Evolutionary conservation across 768 basidiomycete genomes (phyloP).

Genomic region (Royoungia palumana): DNA sequence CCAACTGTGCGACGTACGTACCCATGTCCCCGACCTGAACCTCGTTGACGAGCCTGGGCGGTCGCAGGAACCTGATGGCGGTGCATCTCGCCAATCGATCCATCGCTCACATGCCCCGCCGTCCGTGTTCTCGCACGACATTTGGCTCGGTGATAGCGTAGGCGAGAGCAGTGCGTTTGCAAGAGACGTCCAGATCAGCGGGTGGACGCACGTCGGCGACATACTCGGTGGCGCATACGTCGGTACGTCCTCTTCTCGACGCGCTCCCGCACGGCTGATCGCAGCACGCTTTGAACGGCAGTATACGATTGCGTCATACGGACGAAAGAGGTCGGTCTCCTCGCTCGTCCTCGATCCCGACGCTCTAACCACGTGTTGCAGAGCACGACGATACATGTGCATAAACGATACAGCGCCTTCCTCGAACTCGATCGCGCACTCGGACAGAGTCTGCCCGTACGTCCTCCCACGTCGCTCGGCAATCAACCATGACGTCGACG

Average conservation of each 20-base stretch:
- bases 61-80: conserved; percentile 20
- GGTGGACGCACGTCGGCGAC: conserved; percentile 74
- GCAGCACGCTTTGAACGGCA: conserved; percentile 7
- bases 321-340: conserved; percentile 50
- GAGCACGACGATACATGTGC: conserved; percentile 61
- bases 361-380: conserved; percentile 21
- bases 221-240: conserved; percentile 61
- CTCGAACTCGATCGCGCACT: conserved; percentile 49
- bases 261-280: no score
- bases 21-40: no score
- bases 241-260: conserved; percentile 37
- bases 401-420: conserved; percentile 69
- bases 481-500: not conserved
- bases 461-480: conserved; percentile 13
- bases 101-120: conserved; percentile 37
- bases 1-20: conserved; percentile 48
- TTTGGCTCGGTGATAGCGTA: conserved; percentile 63
- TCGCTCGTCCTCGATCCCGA: not conserved
- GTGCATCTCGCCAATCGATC: conserved; percentile 19
- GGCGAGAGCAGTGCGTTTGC: conserved; percentile 57
- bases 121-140: conserved; percentile 65
- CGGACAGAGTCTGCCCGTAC: conserved; percentile 50
- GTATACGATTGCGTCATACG: conserved; percentile 71
- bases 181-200: conserved; percentile 59
- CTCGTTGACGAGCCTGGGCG: not conserved